These are phyloP conservation scores for Ambrosia hybrid DNA, from an alignment of 140 eudicot genomes.

Conservation along the genomic window DNA sequence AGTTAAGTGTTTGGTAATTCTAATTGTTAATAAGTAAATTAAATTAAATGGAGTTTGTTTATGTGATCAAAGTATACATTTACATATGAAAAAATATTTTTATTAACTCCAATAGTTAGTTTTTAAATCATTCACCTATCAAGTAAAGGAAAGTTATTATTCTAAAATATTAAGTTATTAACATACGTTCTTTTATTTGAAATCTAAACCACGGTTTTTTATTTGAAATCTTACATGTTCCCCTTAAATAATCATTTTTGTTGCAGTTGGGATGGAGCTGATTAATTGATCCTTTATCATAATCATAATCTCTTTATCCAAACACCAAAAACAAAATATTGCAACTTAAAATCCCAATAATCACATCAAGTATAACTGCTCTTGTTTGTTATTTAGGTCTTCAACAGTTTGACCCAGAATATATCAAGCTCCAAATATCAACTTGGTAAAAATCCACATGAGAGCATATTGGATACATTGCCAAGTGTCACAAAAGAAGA, in stretches of 20 bases:
- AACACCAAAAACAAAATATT: not conserved
- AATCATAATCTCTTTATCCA: not conserved
- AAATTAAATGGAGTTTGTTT: too few species aligned
- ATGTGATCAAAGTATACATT: too few species aligned
- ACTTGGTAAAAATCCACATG: slow-evolving; percentile 71
- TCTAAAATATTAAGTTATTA: too few species aligned
- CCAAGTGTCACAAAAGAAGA: slow-evolving; percentile 72
- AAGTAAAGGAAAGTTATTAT: too few species aligned
- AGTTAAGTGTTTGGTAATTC: too few species aligned
- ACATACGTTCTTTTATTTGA: not conserved
- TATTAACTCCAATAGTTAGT: too few species aligned
- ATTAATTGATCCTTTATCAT: not conserved
- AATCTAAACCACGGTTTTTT: not conserved
- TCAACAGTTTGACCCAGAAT: slow-evolving; percentile 56
- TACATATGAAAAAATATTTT: too few species aligned
- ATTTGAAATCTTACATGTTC: not conserved
- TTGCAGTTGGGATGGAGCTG: too few species aligned
- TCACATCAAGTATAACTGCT: slow-evolving; percentile 14
- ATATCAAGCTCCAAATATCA: slow-evolving; percentile 76
- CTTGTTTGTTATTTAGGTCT: slow-evolving; percentile 46
- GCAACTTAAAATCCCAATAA: not conserved
- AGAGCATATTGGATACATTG: slow-evolving; percentile 80
- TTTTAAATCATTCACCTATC: too few species aligned
- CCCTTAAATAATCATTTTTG: not conserved
- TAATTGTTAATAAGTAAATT: too few species aligned